Percentiles rank a stretch among this genome's conserved stretches.
Conservation (phyloP, 768 basidiomycete species). For the Xerocomellus dryophilus region DNA sequence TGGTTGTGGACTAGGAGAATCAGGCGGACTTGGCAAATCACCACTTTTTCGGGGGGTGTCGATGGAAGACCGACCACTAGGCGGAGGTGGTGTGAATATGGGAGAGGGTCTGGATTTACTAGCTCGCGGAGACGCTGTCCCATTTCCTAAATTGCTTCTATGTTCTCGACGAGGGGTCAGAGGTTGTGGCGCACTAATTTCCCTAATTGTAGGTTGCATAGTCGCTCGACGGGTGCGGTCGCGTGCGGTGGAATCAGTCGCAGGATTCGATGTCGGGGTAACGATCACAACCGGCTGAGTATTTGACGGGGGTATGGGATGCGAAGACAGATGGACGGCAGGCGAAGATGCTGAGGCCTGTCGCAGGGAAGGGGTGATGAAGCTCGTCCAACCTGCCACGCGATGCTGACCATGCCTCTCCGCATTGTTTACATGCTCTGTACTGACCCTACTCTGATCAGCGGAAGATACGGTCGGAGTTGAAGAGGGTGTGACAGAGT, state of each 20-base stretch:
- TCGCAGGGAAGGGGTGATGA: conserved; percentile 62
- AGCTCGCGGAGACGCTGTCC: conserved; percentile 32
- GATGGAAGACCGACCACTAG: conserved; percentile 30
- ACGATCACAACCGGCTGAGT: conserved; percentile 46
- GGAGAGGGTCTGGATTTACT: conserved; percentile 33
- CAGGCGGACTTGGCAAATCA: conserved; percentile 45
- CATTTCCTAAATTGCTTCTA: conserved; percentile 21
- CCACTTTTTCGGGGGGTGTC: conserved; percentile 36
- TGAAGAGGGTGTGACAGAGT: conserved; percentile 38
- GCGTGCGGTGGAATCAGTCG: conserved; percentile 45
- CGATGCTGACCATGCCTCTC: conserved; percentile 40
- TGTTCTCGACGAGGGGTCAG: conserved; percentile 34
- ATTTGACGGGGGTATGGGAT: conserved; percentile 52
- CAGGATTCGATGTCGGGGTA: conserved; percentile 47
- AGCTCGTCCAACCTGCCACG: conserved; percentile 55
- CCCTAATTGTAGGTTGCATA: conserved; percentile 32
- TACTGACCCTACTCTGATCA: conserved; percentile 20
- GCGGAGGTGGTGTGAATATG: conserved; percentile 30
- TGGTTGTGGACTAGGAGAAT: conserved; percentile 46
- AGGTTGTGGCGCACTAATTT: conserved; percentile 42
- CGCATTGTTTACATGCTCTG: conserved; percentile 36
- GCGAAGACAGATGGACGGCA: conserved; percentile 60
- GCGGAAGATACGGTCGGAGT: conserved; percentile 37
- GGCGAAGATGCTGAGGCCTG: conserved; percentile 76
- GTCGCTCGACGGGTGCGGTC: conserved; percentile 44